Conservation (phyloP, 2,329 filamentous ascomycete genomes). For the Trichoderma endophyticum region DNA sequence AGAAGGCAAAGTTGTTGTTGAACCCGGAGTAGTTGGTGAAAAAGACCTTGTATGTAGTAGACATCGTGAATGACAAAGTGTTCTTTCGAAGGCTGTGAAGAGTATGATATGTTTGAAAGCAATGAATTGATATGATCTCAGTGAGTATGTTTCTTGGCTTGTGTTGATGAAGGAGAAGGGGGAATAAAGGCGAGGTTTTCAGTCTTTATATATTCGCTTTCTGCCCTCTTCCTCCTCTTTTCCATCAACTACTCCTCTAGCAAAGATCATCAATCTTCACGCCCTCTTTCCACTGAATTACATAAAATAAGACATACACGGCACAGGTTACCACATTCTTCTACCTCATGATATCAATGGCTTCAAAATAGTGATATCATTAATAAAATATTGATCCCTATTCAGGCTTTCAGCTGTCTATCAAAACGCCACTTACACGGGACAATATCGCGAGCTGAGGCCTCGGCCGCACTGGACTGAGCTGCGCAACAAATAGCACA, state of each 20-base stretch:
- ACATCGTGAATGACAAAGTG: not conserved
- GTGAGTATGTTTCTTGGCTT: not conserved
- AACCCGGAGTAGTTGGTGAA: not conserved
- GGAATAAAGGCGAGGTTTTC: not conserved
- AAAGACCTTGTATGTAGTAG: not conserved
- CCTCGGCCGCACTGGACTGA: not conserved
- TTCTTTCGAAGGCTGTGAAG: not conserved
- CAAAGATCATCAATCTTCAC: not conserved
- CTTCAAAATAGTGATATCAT: not conserved
- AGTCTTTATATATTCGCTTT: not conserved
- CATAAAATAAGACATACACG: not conserved
- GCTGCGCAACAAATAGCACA: not conserved
- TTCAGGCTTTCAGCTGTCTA: not conserved
- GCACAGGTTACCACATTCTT: not conserved
- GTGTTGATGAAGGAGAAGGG: not conserved
- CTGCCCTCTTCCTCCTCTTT: not conserved
- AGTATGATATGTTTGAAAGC: not conserved
- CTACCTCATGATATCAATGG: not conserved
- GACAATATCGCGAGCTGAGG: not conserved
- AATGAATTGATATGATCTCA: not conserved
- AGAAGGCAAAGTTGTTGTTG: not conserved
- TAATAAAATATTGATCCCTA: not conserved
- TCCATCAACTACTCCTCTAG: not conserved
- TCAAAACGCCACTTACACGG: not conserved
- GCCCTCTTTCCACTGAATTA: not conserved